Evolutionary conservation across 441 rosid species (phyloP).

Genomic region (Syzygium syzygioides): DNA sequence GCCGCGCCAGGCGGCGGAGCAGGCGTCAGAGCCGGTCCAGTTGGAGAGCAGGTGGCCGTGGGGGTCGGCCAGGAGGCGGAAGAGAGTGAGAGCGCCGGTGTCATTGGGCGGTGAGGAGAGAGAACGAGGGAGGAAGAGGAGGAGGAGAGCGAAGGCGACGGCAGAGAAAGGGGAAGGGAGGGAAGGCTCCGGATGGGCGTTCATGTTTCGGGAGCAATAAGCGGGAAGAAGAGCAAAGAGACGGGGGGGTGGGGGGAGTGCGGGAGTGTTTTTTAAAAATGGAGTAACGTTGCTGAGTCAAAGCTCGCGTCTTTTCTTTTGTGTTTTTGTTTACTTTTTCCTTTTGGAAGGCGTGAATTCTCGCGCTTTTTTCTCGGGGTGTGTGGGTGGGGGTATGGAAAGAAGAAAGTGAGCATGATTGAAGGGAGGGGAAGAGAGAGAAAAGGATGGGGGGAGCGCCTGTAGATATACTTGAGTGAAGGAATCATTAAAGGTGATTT

Average conservation of each 20-base stretch:
- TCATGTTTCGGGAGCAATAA: neutral
- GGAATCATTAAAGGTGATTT: constrained; percentile 6
- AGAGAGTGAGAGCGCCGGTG: constrained; percentile 67
- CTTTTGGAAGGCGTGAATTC: neutral
- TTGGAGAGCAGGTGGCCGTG: constrained; percentile 78
- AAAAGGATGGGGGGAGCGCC: neutral
- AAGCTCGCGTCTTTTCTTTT: neutral
- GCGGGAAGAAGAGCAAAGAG: constrained; percentile 28
- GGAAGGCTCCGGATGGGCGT: neutral
- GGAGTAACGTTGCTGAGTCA: neutral
- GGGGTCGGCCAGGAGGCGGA: constrained; percentile 76
- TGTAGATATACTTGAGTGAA: neutral
- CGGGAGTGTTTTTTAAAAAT: constrained; percentile 1
- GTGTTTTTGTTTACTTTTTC: neutral
- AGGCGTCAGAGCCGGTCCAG: constrained; percentile 78
- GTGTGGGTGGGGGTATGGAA: neutral
- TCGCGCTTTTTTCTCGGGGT: constrained; percentile 1
- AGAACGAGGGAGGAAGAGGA: constrained; percentile 5
- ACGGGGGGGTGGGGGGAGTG: neutral
- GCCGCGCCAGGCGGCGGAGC: constrained; percentile 64
- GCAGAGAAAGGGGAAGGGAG: constrained; percentile 9
- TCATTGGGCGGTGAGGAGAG: constrained; percentile 35
- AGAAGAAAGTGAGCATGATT: constrained; percentile 12
- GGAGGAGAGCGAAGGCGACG: neutral
- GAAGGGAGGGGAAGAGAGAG: constrained; percentile 14